Evolutionary conservation across 164 flowering plant species (phyloP).

Genomic region (Liquidambar formosana): DNA sequence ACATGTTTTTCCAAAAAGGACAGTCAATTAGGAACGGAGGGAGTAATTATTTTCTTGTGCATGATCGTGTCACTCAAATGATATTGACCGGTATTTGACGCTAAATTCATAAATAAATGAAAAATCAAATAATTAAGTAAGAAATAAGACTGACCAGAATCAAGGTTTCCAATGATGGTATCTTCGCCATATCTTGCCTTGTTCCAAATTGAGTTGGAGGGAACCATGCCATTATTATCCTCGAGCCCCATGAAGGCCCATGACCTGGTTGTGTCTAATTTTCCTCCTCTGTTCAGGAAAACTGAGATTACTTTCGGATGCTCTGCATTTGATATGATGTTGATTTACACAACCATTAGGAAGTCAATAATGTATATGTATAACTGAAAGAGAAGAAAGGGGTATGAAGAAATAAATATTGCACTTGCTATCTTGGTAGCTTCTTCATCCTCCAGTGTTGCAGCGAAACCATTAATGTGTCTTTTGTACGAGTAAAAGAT

Average conservation of each 20-base stretch:
- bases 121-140: not conserved
- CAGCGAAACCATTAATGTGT: slow-evolving; percentile 53
- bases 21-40: too few relatives aligned
- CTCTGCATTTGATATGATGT: slow-evolving; percentile 20
- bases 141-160: slow-evolving; percentile 29
- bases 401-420: not conserved
- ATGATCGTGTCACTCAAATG: not conserved
- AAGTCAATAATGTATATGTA: too few relatives aligned
- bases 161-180: slow-evolving; percentile 43
- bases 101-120: not conserved
- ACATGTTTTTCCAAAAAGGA: too few relatives aligned
- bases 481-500: slow-evolving; percentile 42
- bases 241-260: slow-evolving; percentile 42
- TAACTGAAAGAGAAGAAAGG: too few relatives aligned
- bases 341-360: too few relatives aligned
- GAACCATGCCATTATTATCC: slow-evolving; percentile 9
- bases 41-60: too few relatives aligned
- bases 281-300: slow-evolving; percentile 27
- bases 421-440: slow-evolving; percentile 36
- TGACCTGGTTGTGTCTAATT: slow-evolving; percentile 44
- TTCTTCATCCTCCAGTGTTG: slow-evolving; percentile 28
- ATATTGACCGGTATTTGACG: too few relatives aligned
- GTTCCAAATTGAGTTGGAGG: slow-evolving; percentile 29
- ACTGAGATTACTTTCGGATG: slow-evolving; percentile 42
- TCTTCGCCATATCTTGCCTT: slow-evolving; percentile 42